Conservation (phyloP, 2,329 filamentous ascomycete genomes). For the Blastomyces gilchristii region DNA sequence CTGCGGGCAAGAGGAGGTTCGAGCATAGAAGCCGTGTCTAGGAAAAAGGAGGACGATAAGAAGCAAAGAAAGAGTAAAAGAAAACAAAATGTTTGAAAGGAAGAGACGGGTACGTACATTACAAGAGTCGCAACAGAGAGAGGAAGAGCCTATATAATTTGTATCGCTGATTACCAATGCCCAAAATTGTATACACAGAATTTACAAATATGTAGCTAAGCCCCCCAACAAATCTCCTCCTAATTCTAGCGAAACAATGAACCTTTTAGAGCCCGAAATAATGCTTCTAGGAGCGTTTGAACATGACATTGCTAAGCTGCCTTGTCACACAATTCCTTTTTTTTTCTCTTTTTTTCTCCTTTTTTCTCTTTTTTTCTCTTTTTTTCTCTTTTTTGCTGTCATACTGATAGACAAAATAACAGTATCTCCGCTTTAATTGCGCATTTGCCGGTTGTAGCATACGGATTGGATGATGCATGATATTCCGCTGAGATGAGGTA, state of each 20-base stretch:
- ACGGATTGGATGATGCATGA: conserved; percentile 18
- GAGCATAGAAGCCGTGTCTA: background rate
- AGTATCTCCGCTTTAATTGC: conserved; percentile 10
- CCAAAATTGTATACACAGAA: too few species aligned
- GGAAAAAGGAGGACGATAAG: background rate
- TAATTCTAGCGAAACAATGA: background rate
- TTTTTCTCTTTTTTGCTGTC: too few species aligned
- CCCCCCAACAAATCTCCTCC: too few species aligned
- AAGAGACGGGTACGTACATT: too few species aligned
- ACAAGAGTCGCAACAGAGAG: too few species aligned
- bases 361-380: too few species aligned
- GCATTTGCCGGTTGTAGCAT: conserved; percentile 16
- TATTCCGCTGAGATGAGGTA: background rate
- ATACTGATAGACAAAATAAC: too few species aligned
- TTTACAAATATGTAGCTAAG: too few species aligned
- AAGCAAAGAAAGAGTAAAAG: background rate
- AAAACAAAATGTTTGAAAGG: background rate
- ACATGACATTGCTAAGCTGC: background rate
- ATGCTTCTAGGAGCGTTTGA: background rate
- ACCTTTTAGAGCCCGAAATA: background rate
- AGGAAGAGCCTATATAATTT: too few species aligned
- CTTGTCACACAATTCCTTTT: background rate
- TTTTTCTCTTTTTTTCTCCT: too few species aligned
- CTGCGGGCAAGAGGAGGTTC: background rate
- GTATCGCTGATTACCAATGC: too few species aligned